Evolutionary conservation across 148 eudicot genomes (phyloP), one percentile per base, ranked within the genome.

Genomic region (Oxyria digyna): DNA sequence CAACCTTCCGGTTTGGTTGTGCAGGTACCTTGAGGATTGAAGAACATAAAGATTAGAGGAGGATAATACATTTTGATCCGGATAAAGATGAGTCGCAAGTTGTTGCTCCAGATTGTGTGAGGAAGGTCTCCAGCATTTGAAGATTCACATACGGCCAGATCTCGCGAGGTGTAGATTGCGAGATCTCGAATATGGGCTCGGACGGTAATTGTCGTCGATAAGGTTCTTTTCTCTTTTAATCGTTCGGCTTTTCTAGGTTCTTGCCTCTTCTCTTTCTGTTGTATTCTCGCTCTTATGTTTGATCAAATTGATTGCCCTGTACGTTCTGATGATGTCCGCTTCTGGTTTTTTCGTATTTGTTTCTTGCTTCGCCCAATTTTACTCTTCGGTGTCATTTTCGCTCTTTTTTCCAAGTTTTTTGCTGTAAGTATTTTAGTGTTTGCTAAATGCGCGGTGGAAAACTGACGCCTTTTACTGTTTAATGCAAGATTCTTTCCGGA

Each of bases 231-330:
- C 57, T 50, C 57, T 11, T 26, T 50, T 20, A 12, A 20, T 48
- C 27, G 24, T 50, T 50, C 57, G 59, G n/a, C n/a, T n/a, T n/a
- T n/a, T n/a, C n/a, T n/a, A n/a, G n/a, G 59, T 23, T 50, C 59
- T 50, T 45, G 49, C 17, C 17, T 45, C 4, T 45, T 17, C 6
- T 45, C 4, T 14, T 14, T n/a, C 20, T 45, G 7, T 45, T 3
- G 50, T 8, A 8, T 23, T 50, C 4, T 50, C 21, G 26, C 59
- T 50, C 10, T 55, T 27, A 12, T 55, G 35, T 8, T 26, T 26
- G n/a, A 54, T 54, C 62, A 54, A 23, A 54, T 24, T 54, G 29
- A 55, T 55, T 55, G 2, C 11, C 63, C 11, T 55, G 33, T 55
- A 24, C n/a, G 24, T 55, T 55, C 33, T 33, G 63, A 55, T 55